Evolutionary conservation across 768 basidiomycete genomes (phyloP), one percentile per base, ranked within the genome.

Genomic region (Baorangia bicolor): DNA sequence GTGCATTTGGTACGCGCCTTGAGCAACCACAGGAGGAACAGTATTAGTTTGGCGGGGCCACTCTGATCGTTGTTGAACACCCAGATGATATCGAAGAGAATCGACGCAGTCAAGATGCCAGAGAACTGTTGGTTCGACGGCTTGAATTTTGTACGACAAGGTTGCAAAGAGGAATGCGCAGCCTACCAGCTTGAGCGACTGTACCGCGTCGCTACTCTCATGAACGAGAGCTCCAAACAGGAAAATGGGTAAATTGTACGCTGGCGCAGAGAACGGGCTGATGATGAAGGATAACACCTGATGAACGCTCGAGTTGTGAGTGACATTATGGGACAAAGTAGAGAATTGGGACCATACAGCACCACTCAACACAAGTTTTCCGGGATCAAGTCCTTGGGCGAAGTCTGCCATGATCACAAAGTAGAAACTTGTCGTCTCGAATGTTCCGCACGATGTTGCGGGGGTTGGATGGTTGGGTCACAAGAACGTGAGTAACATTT

Each of bases 201-300:
- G 83, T 6, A 77, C 61, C 0, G 82, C 82, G 46, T 91, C 90
- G 10, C 75, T 73, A 53, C 78, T 82, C 64, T 93, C 91, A 63
- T 88, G 85, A 0, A 80, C 85, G 68, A 90, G 86, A 2, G 75
- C 73, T 1, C 92, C 92, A 58, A 92, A 92, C 25, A 94, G 77
- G 59, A 91, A 87, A 49, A 94, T 77, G n/a, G 92, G 85, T 21
- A 94, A 75, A 66, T 94, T 94, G 70, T 94, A 94, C 2, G 77
- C 66, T 2, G 90, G 88, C 1, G 82, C 73, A 0, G 74, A 60
- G 65, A 84, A 88, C 5, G 85, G 76, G 55, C 74, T 73, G 42
- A 82, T 73, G 43, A 78, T 46, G 58, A 89, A 86, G 14, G 89
- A 85, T 27, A 92, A 70, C 27, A 72, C 76, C 90, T 91, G 60